phyloP scores from a whole-genome alignment of 257 asterid species.

The Echium plantagineum region DNA sequence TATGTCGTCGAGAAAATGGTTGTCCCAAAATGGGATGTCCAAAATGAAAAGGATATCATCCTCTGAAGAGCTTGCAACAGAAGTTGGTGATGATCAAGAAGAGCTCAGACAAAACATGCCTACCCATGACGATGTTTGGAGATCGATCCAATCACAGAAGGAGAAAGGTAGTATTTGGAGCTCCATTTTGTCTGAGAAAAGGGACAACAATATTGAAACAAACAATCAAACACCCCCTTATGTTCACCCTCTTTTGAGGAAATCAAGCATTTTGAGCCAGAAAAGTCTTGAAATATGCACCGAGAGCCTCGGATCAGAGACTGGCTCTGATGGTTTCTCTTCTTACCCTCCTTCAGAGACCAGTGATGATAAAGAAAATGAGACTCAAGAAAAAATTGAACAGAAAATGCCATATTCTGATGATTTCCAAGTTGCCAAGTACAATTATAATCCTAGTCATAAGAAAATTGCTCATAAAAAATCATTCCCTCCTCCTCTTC shows the following conservation, averaged over 20 bases:
- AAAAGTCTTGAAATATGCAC: slow-evolving; percentile 78
- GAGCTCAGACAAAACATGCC: slow-evolving; percentile 10
- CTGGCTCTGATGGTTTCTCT: slow-evolving; percentile 60
- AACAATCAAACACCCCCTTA: slow-evolving; percentile 28
- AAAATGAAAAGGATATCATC: slow-evolving; percentile 25
- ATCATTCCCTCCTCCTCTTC: slow-evolving; percentile 73
- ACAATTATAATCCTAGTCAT: slow-evolving; percentile 8
- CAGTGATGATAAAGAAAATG: slow-evolving; percentile 15
- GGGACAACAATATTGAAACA: slow-evolving; percentile 9
- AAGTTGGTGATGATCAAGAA: slow-evolving; percentile 8
- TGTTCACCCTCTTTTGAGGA: slow-evolving; percentile 46
- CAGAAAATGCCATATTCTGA: slow-evolving; percentile 11
- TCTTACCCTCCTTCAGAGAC: slow-evolving; percentile 22
- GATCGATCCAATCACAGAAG: slow-evolving; percentile 30
- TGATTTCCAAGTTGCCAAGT: slow-evolving; percentile 27
- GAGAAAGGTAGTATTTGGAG: slow-evolving; percentile 29
- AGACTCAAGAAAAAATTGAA: slow-evolving; percentile 2
- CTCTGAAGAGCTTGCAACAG: slow-evolving; percentile 13
- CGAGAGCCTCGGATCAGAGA: slow-evolving; percentile 82
- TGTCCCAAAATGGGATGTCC: slow-evolving; percentile 26
- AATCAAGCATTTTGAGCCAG: slow-evolving; percentile 38
- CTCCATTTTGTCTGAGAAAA: slow-evolving; percentile 27
- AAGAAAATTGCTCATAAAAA: slow-evolving; percentile 26
- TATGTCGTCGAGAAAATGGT: slow-evolving; percentile 53
- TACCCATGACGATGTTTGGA: slow-evolving; percentile 44